Evolutionary conservation across 2,329 filamentous ascomycete genomes (phyloP).

Genomic region (Colletotrichum trifolii): DNA sequence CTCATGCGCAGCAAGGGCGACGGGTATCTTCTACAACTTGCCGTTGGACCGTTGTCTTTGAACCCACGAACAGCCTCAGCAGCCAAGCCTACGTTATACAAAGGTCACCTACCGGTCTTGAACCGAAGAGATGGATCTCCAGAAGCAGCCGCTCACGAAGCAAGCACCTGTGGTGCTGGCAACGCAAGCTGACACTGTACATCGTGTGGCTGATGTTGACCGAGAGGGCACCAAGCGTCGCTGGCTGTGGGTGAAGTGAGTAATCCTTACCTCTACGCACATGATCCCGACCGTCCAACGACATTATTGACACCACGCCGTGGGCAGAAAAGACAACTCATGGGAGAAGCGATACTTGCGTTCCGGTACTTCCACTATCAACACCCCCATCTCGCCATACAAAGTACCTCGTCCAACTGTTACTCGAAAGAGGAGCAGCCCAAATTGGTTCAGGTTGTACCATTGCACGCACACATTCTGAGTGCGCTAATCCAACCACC

Average conservation of each 20-base stretch:
- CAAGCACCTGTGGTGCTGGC: background rate
- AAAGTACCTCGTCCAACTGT: too few species aligned
- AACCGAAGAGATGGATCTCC: background rate
- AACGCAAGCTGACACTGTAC: constrained; percentile 9
- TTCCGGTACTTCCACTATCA: too few species aligned
- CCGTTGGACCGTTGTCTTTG: background rate
- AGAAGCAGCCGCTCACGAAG: background rate
- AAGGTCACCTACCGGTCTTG: constrained; percentile 15
- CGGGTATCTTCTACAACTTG: constrained; percentile 1
- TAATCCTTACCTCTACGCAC: constrained; percentile 11
- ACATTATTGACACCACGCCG: background rate
- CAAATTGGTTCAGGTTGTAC: too few species aligned
- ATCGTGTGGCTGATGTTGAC: background rate
- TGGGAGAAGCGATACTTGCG: too few species aligned
- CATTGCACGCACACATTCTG: too few species aligned
- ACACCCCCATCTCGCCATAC: too few species aligned
- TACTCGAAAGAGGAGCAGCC: too few species aligned
- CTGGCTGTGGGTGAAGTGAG: constrained; percentile 6
- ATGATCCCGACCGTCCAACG: background rate
- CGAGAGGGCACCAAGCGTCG: too few species aligned
- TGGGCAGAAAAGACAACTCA: too few species aligned
- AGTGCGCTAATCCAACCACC: too few species aligned
- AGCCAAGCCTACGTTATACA: constrained; percentile 1
- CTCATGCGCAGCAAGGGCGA: constrained; percentile 7
- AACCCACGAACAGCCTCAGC: constrained; percentile 21